phyloP scores from a whole-genome alignment of 208 protist species.

The Leishmania arabica region DNA sequence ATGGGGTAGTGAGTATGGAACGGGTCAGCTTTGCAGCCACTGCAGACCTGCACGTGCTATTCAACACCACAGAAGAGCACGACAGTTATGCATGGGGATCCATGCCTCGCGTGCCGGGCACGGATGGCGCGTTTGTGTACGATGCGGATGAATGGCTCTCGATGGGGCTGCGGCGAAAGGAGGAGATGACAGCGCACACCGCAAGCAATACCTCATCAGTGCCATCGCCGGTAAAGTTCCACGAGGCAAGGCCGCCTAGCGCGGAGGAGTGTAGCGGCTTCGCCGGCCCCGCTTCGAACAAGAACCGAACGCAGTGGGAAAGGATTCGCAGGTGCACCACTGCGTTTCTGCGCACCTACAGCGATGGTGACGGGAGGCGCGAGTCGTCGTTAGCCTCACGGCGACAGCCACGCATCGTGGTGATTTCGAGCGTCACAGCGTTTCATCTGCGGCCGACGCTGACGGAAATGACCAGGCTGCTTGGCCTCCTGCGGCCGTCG shows the following conservation, averaged over 20 bases:
- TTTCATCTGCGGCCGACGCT: conserved; percentile 20
- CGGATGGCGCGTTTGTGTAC: conserved; percentile 2
- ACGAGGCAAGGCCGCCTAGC: background rate
- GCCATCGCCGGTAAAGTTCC: background rate
- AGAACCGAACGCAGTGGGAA: conserved; percentile 13
- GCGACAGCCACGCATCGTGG: conserved; percentile 7
- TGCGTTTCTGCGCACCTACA: background rate
- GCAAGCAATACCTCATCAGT: background rate
- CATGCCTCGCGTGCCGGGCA: background rate
- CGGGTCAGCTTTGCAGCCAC: conserved; percentile 2
- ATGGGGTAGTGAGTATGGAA: background rate
- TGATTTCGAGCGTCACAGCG: conserved; percentile 19
- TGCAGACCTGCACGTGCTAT: background rate
- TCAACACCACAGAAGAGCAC: background rate
- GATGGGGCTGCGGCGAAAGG: background rate
- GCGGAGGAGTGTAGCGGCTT: background rate
- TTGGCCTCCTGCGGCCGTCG: conserved; percentile 22
- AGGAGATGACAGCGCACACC: background rate
- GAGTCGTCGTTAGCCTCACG: background rate
- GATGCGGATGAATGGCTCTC: conserved; percentile 26
- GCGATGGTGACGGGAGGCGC: background rate
- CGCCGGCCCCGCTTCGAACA: background rate
- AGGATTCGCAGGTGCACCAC: background rate
- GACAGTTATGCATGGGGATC: conserved; percentile 12
- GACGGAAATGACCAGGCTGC: conserved; percentile 17